phyloP scores from a whole-genome alignment of 148 eudicot species.

The Heliamphora exappendiculata region DNA sequence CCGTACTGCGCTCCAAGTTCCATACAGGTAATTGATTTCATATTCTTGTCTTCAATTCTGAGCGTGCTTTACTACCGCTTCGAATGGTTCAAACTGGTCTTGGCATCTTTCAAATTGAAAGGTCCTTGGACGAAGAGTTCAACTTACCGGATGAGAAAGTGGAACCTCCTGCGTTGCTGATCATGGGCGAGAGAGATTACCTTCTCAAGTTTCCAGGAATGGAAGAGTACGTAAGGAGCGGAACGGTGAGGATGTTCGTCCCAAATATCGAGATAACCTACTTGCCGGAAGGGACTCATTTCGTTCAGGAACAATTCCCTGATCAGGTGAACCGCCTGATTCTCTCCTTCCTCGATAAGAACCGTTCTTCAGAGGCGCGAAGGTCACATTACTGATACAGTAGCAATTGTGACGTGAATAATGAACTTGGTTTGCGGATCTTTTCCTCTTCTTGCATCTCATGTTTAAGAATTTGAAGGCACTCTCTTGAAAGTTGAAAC shows the following conservation, averaged over 20 bases:
- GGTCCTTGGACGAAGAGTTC: constrained; percentile 1
- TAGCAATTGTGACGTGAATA: neutral
- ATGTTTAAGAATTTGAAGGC: too few relatives aligned
- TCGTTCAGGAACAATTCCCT: constrained; percentile 37
- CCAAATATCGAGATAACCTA: constrained; percentile 24
- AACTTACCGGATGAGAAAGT: constrained; percentile 19
- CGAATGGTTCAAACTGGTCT: too few relatives aligned
- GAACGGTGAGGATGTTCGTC: constrained; percentile 17
- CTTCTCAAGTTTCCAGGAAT: constrained; percentile 31
- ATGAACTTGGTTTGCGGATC: neutral
- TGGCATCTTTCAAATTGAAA: neutral
- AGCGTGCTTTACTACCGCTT: too few relatives aligned
- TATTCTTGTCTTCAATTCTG: too few relatives aligned
- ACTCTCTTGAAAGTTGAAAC: too few relatives aligned
- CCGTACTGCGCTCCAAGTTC: constrained; percentile 27
- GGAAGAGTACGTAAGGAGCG: constrained; percentile 24
- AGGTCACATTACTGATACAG: neutral
- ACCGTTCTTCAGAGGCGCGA: neutral
- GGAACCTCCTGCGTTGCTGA: constrained; percentile 25
- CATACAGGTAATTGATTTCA: constrained; percentile 27
- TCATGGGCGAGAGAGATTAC: constrained; percentile 28
- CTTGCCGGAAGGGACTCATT: constrained; percentile 33
- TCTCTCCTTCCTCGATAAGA: constrained; percentile 19
- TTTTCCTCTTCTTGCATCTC: neutral
- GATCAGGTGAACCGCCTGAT: constrained; percentile 23